These are phyloP conservation scores for Ceratocystis papillata DNA, from an alignment of 2,329 filamentous ascomycete genomes.

Conservation along the genomic window DNA sequence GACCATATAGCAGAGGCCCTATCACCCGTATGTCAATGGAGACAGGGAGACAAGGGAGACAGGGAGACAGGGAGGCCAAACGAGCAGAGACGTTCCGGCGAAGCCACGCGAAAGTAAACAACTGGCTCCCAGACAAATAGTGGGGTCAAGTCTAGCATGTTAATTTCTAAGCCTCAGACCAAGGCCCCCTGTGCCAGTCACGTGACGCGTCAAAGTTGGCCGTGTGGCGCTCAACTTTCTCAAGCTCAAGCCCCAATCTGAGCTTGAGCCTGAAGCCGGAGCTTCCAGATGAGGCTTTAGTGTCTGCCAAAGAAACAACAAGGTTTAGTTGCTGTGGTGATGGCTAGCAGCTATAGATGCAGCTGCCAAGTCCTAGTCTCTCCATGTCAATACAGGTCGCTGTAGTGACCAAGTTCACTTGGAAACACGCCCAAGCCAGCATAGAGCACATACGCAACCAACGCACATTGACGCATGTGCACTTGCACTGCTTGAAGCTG, in stretches of 20 bases:
- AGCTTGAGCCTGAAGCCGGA: background rate
- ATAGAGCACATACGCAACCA: background rate
- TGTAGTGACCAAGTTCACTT: slow-evolving; percentile 14
- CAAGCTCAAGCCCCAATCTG: no score
- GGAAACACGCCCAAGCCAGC: slow-evolving; percentile 14
- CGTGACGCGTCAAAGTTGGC: background rate
- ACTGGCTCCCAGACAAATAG: background rate
- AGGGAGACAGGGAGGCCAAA: no score
- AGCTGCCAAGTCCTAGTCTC: slow-evolving; percentile 20
- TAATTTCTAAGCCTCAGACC: background rate
- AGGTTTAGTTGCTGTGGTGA: slow-evolving; percentile 19
- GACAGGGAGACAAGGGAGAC: no score
- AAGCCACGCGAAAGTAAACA: slow-evolving; percentile 3
- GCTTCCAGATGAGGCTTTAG: slow-evolving; percentile 9
- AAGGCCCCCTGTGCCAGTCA: background rate
- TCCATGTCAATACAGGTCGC: slow-evolving; percentile 20
- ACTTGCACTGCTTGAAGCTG: background rate
- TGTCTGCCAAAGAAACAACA: background rate
- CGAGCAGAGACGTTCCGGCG: background rate
- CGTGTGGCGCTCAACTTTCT: background rate
- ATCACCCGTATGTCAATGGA: no score
- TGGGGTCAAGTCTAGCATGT: background rate
- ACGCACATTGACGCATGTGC: background rate
- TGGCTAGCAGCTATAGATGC: slow-evolving; percentile 13
- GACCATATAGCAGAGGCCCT: no score